phyloP scores from a whole-genome alignment of 2,329 filamentous ascomycete species.

The Pyrenophora tritici-repentis region DNA sequence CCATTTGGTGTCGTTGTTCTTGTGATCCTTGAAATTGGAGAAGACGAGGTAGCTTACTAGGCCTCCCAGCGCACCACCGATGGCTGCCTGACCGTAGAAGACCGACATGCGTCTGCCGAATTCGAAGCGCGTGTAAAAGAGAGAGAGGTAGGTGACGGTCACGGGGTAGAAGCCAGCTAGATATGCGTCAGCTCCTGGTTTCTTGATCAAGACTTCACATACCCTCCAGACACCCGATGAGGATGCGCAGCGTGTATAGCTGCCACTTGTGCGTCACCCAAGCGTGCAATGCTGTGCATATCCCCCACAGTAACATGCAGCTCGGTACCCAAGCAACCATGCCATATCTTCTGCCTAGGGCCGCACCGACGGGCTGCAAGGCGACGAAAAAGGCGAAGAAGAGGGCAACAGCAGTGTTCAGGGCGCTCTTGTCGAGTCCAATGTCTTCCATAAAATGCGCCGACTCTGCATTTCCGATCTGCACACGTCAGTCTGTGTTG shows the following conservation, averaged over 20 bases:
- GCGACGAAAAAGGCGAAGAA: constrained; percentile 66
- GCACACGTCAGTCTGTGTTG: background rate
- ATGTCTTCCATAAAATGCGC: constrained; percentile 65
- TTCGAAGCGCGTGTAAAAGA: constrained; percentile 64
- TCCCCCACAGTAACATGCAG: constrained; percentile 61
- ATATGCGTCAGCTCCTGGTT: constrained; percentile 24
- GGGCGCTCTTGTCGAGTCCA: constrained; percentile 56
- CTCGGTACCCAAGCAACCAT: constrained; percentile 62
- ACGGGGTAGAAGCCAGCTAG: constrained; percentile 64
- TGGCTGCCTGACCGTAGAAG: constrained; percentile 63
- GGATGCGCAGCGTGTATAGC: constrained; percentile 52
- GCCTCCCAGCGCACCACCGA: constrained; percentile 63
- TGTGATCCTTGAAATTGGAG: constrained; percentile 42
- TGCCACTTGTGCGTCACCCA: constrained; percentile 55
- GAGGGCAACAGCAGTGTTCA: constrained; percentile 61
- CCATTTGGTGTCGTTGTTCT: constrained; percentile 38
- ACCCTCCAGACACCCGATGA: constrained; percentile 56
- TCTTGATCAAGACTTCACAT: constrained; percentile 5
- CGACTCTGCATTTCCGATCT: constrained; percentile 60
- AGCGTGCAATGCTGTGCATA: constrained; percentile 55
- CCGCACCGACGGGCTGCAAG: constrained; percentile 61
- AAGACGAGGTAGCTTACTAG: constrained; percentile 58
- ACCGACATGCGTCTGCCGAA: constrained; percentile 59
- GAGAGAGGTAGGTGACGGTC: constrained; percentile 62
- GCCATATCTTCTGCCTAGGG: constrained; percentile 61